Evolutionary conservation across 371 early-diverging fungal species (phyloP).

Genomic region (Mucor irregularis): DNA sequence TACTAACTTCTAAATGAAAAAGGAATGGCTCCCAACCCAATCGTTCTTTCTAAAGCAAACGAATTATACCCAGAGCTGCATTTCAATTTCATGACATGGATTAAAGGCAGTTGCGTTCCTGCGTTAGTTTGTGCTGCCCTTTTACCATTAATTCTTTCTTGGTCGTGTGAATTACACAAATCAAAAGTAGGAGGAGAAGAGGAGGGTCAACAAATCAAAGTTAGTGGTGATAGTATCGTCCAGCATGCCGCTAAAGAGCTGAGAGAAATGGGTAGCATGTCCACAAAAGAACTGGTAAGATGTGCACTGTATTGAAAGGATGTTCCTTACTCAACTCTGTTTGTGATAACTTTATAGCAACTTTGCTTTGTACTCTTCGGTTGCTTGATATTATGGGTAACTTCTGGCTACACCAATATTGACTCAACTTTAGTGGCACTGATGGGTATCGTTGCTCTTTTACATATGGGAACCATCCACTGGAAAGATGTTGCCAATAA

Average conservation of each 20-base stretch:
- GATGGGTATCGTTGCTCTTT: conserved; percentile 55
- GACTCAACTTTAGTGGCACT: conserved; percentile 74
- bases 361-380: conserved; percentile 52
- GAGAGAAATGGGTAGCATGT: conserved; percentile 35
- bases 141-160: conserved; percentile 44
- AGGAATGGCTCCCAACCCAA: conserved; percentile 74
- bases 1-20: neutral
- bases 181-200: conserved; percentile 19
- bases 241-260: conserved; percentile 38
- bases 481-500: conserved; percentile 77
- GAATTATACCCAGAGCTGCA: conserved; percentile 52
- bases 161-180: conserved; percentile 27
- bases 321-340: neutral
- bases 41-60: conserved; percentile 55
- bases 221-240: conserved; percentile 20
- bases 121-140: conserved; percentile 37
- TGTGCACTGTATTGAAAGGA: too few species aligned
- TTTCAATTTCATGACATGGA: conserved; percentile 63
- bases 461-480: conserved; percentile 59
- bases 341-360: conserved; percentile 26
- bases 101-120: conserved; percentile 59
- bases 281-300: conserved; percentile 44
- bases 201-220: conserved; percentile 17
- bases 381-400: conserved; percentile 71
- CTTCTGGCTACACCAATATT: conserved; percentile 58